A percentile compares a stretch with the other conserved stretches of the same genome.
Conservation (phyloP, 495 filamentous ascomycete species). For the Podospora sp. region DNA sequence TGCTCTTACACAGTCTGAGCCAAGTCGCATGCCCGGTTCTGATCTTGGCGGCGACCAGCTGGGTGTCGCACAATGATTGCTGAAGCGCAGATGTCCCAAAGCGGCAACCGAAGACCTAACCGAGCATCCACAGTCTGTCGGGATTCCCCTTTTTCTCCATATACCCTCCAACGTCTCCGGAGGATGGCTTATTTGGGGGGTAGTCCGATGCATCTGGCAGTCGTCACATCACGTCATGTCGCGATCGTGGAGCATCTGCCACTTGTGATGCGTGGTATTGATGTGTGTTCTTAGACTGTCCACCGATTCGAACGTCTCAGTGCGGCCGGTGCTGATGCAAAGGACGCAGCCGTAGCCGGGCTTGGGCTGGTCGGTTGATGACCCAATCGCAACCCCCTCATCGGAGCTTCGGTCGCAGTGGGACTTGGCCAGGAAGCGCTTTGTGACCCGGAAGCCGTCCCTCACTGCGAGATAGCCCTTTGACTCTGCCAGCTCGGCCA, state of each 20-base stretch:
- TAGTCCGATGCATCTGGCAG: background rate
- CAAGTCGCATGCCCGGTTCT: background rate
- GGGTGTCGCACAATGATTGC: background rate
- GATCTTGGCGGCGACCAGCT: background rate
- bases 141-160: background rate
- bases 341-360: slow-evolving; percentile 29
- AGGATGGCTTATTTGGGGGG: background rate
- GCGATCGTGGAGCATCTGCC: slow-evolving; percentile 45
- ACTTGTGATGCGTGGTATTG: slow-evolving; percentile 41
- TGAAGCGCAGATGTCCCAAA: background rate
- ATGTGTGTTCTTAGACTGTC: slow-evolving; percentile 38
- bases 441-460: slow-evolving; percentile 41
- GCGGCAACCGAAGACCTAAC: slow-evolving; percentile 1
- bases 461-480: slow-evolving; percentile 29
- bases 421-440: slow-evolving; percentile 44
- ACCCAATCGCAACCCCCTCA: slow-evolving; percentile 15
- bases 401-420: slow-evolving; percentile 36
- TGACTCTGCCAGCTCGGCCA: slow-evolving; percentile 18
- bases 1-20: background rate
- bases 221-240: slow-evolving; percentile 32
- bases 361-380: slow-evolving; percentile 23
- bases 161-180: background rate
- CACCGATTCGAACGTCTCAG: slow-evolving; percentile 36
- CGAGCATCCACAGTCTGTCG: background rate
- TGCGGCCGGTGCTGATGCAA: slow-evolving; percentile 37